Conservation (phyloP, 2,329 filamentous ascomycete species). For the Mariannaea sp. region DNA sequence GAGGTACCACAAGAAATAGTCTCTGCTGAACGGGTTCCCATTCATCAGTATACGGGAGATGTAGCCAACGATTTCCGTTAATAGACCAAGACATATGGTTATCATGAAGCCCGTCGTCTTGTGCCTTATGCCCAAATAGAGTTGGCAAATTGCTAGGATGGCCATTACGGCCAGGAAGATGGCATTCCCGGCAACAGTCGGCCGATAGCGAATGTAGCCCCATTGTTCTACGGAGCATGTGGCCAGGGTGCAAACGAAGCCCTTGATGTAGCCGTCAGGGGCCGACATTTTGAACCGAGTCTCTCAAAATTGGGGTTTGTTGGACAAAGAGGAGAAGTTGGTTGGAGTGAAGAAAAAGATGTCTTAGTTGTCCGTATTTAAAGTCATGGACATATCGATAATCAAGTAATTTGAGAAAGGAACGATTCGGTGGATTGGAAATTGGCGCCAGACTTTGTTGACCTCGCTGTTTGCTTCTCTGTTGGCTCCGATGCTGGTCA, state of each 20-base stretch:
- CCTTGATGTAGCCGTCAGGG: constrained; percentile 22
- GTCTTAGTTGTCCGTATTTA: constrained; percentile 12
- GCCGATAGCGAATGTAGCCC: constrained; percentile 26
- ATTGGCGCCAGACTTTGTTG: constrained; percentile 6
- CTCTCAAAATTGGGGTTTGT: background rate
- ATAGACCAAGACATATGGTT: constrained; percentile 28
- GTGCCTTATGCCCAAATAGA: constrained; percentile 29
- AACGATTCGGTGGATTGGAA: constrained; percentile 1
- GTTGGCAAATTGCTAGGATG: constrained; percentile 17
- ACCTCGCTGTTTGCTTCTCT: background rate
- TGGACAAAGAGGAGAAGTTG: background rate
- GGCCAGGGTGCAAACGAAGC: constrained; percentile 25
- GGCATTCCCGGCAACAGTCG: constrained; percentile 22
- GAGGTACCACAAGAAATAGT: constrained; percentile 27
- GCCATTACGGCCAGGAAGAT: constrained; percentile 25
- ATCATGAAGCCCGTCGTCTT: constrained; percentile 31
- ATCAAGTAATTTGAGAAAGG: background rate
- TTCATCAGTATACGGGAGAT: constrained; percentile 25
- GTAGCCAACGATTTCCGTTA: constrained; percentile 31
- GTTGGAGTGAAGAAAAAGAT: constrained; percentile 1
- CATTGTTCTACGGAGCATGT: constrained; percentile 25
- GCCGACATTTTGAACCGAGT: constrained; percentile 17
- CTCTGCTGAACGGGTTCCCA: constrained; percentile 23
- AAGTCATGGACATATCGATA: constrained; percentile 3
- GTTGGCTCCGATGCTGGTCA: constrained; percentile 1